These are phyloP conservation scores for Cyclocybe cylindracea DNA, from an alignment of 768 basidiomycete genomes.

Conservation along the genomic window DNA sequence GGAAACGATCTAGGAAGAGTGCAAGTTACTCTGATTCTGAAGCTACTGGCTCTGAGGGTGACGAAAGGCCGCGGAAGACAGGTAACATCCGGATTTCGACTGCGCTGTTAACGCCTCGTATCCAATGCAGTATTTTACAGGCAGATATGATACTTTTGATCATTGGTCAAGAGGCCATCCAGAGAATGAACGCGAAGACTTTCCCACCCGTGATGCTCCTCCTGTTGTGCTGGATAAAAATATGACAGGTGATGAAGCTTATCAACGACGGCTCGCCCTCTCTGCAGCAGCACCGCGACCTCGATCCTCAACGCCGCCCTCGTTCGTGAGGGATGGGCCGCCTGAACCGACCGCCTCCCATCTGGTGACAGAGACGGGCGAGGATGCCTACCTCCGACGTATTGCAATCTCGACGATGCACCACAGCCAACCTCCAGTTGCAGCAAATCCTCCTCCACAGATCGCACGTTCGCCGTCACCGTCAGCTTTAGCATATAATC, in stretches of 20 bases:
- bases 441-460: constrained; percentile 25
- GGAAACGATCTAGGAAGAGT: constrained; percentile 57
- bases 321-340: neutral
- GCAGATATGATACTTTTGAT: constrained; percentile 51
- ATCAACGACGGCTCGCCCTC: constrained; percentile 73
- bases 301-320: constrained; percentile 21
- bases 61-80: constrained; percentile 65
- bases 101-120: constrained; percentile 2
- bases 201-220: constrained; percentile 20
- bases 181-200: constrained; percentile 40
- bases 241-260: constrained; percentile 79
- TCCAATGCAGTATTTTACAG: constrained; percentile 23
- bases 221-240: constrained; percentile 41
- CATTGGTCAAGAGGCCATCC: constrained; percentile 46
- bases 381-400: constrained; percentile 68
- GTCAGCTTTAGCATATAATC: constrained; percentile 64
- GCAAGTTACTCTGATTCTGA: constrained; percentile 70
- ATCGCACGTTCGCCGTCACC: constrained; percentile 45
- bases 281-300: constrained; percentile 30
- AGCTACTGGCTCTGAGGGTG: constrained; percentile 63
- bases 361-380: constrained; percentile 48
- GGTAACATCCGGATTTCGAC: constrained; percentile 40
- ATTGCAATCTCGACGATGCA: constrained; percentile 53
- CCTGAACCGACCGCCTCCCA: constrained; percentile 15
- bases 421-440: constrained; percentile 27